These are phyloP conservation scores for Centaurea solstitialis DNA, from an alignment of 129 eudicot genomes.

Conservation along the genomic window DNA sequence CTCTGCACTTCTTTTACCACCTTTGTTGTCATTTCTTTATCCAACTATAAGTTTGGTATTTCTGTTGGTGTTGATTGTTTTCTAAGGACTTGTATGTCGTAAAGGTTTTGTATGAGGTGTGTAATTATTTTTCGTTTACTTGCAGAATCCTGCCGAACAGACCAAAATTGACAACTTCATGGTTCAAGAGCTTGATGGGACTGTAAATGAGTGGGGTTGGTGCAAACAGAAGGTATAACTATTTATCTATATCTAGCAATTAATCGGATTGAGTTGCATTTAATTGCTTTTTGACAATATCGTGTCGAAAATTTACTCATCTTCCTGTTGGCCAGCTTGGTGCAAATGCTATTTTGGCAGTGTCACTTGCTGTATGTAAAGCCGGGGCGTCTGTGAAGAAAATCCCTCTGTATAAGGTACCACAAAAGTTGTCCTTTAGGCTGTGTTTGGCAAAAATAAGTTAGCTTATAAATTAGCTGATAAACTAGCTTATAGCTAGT, in stretches of 20 bases:
- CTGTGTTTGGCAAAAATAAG: too few species aligned
- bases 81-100: not conserved
- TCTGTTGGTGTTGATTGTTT: not conserved
- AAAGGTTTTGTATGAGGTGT: not conserved
- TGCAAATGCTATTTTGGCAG: constrained; percentile 49
- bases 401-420: constrained; percentile 40
- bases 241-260: not conserved
- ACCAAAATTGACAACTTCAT: constrained; percentile 47
- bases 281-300: not conserved
- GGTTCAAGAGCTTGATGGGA: constrained; percentile 51
- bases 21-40: not conserved
- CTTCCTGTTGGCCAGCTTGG: constrained; percentile 39
- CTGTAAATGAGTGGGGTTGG: constrained; percentile 47
- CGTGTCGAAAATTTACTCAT: not conserved
- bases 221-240: constrained; percentile 46
- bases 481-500: too few species aligned
- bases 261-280: not conserved
- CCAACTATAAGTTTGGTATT: not conserved
- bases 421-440: not conserved
- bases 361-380: constrained; percentile 48
- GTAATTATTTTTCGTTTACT: not conserved
- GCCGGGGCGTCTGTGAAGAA: constrained; percentile 47
- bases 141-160: constrained; percentile 45
- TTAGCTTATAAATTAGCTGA: too few species aligned
- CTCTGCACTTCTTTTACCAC: not conserved